Evolutionary conservation across 352 stramenopile genomes (phyloP).

Genomic region (Pythium scleroteichum): DNA sequence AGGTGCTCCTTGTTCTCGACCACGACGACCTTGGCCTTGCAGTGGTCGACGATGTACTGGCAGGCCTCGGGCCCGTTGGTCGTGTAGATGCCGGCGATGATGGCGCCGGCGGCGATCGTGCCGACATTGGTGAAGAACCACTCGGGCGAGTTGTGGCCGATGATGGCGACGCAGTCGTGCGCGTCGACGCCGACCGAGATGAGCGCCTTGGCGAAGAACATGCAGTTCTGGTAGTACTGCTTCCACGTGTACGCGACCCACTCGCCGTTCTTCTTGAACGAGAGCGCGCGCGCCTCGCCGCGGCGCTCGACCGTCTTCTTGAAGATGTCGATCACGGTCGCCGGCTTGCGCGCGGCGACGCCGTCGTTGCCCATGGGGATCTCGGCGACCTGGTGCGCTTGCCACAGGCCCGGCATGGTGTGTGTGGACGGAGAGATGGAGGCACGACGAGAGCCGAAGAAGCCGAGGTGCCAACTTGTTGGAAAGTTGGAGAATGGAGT

Average conservation of each 20-base stretch:
- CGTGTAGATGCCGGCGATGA: constrained; percentile 85
- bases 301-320: constrained; percentile 24
- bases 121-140: constrained; percentile 86
- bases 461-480: neutral
- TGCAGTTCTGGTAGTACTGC: constrained; percentile 74
- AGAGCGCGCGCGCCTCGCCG: constrained; percentile 20
- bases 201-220: constrained; percentile 71
- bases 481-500: constrained; percentile 17
- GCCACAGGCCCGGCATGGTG: constrained; percentile 26
- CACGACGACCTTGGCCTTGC: constrained; percentile 73
- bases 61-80: constrained; percentile 77
- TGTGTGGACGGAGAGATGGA: constrained; percentile 1
- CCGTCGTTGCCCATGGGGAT: constrained; percentile 32
- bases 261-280: constrained; percentile 37
- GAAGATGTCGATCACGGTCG: constrained; percentile 36
- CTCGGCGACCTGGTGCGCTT: constrained; percentile 32
- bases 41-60: constrained; percentile 82
- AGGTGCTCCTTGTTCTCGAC: constrained; percentile 69
- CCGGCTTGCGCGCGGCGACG: constrained; percentile 31
- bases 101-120: constrained; percentile 73
- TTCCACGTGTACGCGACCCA: constrained; percentile 65
- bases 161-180: constrained; percentile 79
- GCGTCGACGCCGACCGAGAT: constrained; percentile 67
- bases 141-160: constrained; percentile 84
- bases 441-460: neutral